A percentile compares a stretch with the other conserved stretches of the same genome.
Conservation (phyloP, 352 stramenopile species). For the Blastocystis sp. region DNA sequence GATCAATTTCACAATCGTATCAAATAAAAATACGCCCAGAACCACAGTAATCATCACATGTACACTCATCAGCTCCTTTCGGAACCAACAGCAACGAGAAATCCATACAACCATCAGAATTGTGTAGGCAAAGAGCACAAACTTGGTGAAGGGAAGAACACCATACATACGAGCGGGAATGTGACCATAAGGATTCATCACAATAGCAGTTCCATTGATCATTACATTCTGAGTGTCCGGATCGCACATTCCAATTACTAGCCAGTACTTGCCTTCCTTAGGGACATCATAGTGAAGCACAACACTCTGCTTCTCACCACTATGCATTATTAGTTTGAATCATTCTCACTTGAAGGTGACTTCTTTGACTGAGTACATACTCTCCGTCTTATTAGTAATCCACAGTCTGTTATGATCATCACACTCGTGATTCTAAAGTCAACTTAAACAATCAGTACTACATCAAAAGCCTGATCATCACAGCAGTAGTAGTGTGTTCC, state of each 20-base stretch:
- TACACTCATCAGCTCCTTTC: conserved; percentile 67
- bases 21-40: conserved; percentile 36
- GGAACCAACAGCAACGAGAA: conserved; percentile 46
- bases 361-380: neutral
- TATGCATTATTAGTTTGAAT: neutral
- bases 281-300: conserved; percentile 54
- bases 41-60: conserved; percentile 66
- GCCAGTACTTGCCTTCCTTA: conserved; percentile 65
- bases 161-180: conserved; percentile 60
- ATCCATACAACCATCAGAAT: conserved; percentile 49
- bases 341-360: conserved; percentile 4
- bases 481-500: conserved; percentile 43
- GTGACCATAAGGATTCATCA: conserved; percentile 67
- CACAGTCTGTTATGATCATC: conserved; percentile 44
- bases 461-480: conserved; percentile 65
- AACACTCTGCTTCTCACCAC: conserved; percentile 34
- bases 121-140: conserved; percentile 24
- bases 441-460: neutral
- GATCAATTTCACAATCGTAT: conserved; percentile 38
- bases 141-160: conserved; percentile 64
- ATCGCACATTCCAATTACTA: conserved; percentile 59
- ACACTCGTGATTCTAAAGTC: conserved; percentile 46
- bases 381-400: neutral
- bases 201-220: conserved; percentile 4
- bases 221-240: conserved; percentile 25